A percentile compares a stretch with the other conserved stretches of the same genome.
phyloP scores from a whole-genome alignment of 176 grass and related monocot genomes.

The Ensete ventricosum region DNA sequence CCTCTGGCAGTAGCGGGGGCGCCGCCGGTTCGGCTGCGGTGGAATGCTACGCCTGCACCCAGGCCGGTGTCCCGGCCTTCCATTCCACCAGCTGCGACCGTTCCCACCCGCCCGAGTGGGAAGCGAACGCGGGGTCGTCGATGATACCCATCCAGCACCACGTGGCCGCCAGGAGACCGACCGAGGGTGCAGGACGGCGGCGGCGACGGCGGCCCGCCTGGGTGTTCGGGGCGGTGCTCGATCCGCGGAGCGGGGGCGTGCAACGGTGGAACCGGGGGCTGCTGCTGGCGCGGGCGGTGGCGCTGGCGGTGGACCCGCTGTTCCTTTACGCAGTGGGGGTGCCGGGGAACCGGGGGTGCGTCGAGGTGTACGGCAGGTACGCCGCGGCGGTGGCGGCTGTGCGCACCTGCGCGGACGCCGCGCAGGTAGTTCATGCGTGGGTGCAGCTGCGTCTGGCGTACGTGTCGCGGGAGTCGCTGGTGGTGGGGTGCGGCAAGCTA shows the following conservation, averaged over 20 bases:
- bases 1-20: no score
- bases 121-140: constrained; percentile 80
- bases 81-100: constrained; percentile 96
- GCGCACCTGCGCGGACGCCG: constrained; percentile 61
- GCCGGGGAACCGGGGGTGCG: constrained; percentile 28
- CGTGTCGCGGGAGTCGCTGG: constrained; percentile 87
- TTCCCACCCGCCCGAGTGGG: constrained; percentile 67
- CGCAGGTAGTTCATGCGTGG: constrained; percentile 58
- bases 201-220: constrained; percentile 32
- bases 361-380: constrained; percentile 49
- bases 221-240: constrained; percentile 30
- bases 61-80: constrained; percentile 73
- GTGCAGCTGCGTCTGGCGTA: constrained; percentile 88
- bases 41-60: constrained; percentile 98
- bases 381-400: constrained; percentile 48
- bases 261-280: constrained; percentile 80
- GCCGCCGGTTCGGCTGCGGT: constrained; percentile 5
- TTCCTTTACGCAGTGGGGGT: constrained; percentile 82
- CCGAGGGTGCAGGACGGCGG: constrained; percentile 14
- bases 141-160: constrained; percentile 59
- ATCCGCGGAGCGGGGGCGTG: constrained; percentile 69
- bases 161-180: neutral
- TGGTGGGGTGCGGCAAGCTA: constrained; percentile 89
- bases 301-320: constrained; percentile 70
- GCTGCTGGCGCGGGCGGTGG: constrained; percentile 59